These are phyloP conservation scores for Nissolia schottii DNA, from an alignment of 306 rosid genomes.

Conservation along the genomic window DNA sequence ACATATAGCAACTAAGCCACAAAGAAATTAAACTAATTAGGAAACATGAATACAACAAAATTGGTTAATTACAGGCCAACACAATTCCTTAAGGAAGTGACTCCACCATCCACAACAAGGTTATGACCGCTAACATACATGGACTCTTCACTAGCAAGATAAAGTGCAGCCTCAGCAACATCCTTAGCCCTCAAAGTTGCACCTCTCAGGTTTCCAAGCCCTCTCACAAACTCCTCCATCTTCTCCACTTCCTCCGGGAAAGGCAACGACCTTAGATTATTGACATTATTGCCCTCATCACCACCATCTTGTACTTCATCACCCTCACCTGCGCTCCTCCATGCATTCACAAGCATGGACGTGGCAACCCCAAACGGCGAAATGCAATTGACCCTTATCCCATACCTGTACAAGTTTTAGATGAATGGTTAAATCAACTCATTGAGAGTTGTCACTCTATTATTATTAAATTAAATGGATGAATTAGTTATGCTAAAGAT, in stretches of 20 bases:
- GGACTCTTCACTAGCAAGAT: constrained; percentile 90
- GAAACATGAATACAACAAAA: neutral
- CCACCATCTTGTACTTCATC: constrained; percentile 25
- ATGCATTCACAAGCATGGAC: constrained; percentile 74
- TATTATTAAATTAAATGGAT: too few species aligned
- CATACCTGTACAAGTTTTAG: too few species aligned
- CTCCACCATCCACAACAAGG: constrained; percentile 88
- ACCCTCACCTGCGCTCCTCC: constrained; percentile 46
- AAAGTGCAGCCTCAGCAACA: constrained; percentile 89
- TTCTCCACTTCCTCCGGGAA: constrained; percentile 54
- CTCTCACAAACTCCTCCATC: constrained; percentile 82
- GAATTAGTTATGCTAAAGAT: too few species aligned
- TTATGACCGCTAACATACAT: constrained; percentile 91
- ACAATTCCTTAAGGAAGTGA: constrained; percentile 76
- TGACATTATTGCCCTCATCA: constrained; percentile 13
- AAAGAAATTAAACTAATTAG: neutral
- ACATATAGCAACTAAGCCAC: neutral
- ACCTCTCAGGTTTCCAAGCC: constrained; percentile 68
- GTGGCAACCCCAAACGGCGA: constrained; percentile 97
- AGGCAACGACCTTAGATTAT: constrained; percentile 45
- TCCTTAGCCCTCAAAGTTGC: constrained; percentile 60
- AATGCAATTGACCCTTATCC: constrained; percentile 77
- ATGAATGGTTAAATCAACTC: too few species aligned
- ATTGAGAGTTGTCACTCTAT: too few species aligned
- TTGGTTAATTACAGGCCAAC: constrained; percentile 51